Percentiles rank a stretch among this genome's conserved stretches.
Conservation (phyloP, 2,329 filamentous ascomycete species). For the Nothophaeocryptopus gaeumannii region DNA sequence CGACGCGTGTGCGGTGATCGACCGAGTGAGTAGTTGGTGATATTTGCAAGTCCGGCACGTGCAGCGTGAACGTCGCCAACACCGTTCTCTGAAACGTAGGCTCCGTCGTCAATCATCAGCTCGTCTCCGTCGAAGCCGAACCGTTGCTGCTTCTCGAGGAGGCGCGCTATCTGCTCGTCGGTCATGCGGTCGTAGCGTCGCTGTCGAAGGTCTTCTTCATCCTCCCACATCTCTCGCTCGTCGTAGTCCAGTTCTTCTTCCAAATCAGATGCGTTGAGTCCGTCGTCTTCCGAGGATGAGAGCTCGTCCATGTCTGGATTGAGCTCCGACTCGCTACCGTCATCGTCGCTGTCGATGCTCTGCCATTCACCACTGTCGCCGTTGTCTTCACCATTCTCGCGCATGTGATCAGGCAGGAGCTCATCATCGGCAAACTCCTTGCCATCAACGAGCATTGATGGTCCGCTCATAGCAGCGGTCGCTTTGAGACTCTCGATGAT, state of each 20-base stretch:
- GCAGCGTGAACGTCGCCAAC: conserved; percentile 33
- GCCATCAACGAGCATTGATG: conserved; percentile 31
- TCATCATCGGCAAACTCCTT: conserved; percentile 31
- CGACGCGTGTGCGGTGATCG: conserved; percentile 19
- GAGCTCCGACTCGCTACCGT: conserved; percentile 16
- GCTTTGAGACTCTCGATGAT: conserved; percentile 11
- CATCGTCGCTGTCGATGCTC: conserved; percentile 20
- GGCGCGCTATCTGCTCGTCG: conserved; percentile 61
- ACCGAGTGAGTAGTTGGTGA: conserved; percentile 24
- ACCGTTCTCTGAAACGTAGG: conserved; percentile 20
- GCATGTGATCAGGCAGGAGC: conserved; percentile 22
- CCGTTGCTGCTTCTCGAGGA: conserved; percentile 62
- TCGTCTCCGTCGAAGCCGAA: conserved; percentile 61
- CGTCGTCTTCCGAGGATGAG: conserved; percentile 34
- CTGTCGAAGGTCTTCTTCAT: conserved; percentile 42
- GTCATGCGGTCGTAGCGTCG: conserved; percentile 44
- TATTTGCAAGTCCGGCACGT: conserved; percentile 29
- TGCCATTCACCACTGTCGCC: conserved; percentile 19
- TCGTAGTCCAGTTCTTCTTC: conserved; percentile 34
- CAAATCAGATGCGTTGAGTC: conserved; percentile 39
- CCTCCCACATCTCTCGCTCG: conserved; percentile 37
- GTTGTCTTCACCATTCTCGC: conserved; percentile 12
- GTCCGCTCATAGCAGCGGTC: conserved; percentile 20
- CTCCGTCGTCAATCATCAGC: conserved; percentile 53
- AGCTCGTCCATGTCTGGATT: conserved; percentile 34